Base-by-base conservation (phyloP, 306 rosid genomes). In the Malus orientalis region DNA sequence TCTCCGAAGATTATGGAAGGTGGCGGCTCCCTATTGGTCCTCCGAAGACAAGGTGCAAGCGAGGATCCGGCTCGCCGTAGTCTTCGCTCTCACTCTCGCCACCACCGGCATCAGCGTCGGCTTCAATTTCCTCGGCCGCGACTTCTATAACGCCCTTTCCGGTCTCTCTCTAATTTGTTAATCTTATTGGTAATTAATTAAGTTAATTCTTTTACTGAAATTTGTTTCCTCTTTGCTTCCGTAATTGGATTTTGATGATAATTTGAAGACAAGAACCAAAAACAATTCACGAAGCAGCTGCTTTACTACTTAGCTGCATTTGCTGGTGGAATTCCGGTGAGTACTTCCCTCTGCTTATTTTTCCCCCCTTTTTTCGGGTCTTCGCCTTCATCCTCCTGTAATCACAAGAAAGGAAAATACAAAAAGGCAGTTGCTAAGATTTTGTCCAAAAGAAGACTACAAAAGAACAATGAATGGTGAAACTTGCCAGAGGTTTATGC, bases 291-390 rank as follows among this genome's bases (percentile, higher is more conserved):
- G 9, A 95, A 80, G 86, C 97, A 95, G 76, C 87, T 95, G 53
- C 92, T 95, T 18, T 95, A 95, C 91, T 95, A 92, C 90, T 81
- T 95, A 80, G 90, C 92, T 79, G 96, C 68, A 87, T 95, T 95
- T 83, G 97, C 92, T 89, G 96, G 86, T 73, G 97, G 97, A 88
- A 95, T 95, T 87, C 97, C 97, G 99, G 97, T 95, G 99, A 92
- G 99, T 91, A 90, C 53, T 6, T 89, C 84, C 87, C 82, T 91
- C 96, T 82, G 87, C 82, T 87, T 81, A 84, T 77, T 85, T 86
- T 7, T 15, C 16, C 2, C 55, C 55, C 20, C 6, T 6, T 51
- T 51, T 49, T 51, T 16, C 55, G 8, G 20, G 55, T 29, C 57
- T 77, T 85, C 72, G 3, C 78, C 76, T 82, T 73, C 63, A 73